A percentile compares a stretch with the other conserved stretches of the same genome.
phyloP scores from a whole-genome alignment of 805 yeast genomes.

The Yarrowia porcina region DNA sequence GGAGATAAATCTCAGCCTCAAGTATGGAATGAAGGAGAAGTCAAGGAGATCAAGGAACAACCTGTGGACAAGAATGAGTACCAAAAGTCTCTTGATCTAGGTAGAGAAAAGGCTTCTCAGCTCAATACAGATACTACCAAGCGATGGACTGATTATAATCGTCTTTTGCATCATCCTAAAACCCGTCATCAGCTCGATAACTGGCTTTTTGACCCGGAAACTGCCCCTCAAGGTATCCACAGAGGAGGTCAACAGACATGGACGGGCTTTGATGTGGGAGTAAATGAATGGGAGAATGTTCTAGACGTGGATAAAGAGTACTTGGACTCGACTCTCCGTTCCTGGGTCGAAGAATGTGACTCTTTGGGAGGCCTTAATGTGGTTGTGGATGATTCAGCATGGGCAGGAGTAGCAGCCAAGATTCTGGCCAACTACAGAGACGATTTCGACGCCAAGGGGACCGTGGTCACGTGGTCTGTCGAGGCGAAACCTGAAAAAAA shows the following conservation, averaged over 20 bases:
- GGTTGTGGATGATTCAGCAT: constrained; percentile 70
- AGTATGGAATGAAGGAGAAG: constrained; percentile 28
- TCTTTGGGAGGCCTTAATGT: constrained; percentile 66
- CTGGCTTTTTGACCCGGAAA: constrained; percentile 54
- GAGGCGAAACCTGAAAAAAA: constrained; percentile 32
- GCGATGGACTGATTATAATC: constrained; percentile 80
- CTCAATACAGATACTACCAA: constrained; percentile 45
- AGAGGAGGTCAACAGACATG: constrained; percentile 37
- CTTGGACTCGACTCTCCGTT: constrained; percentile 59
- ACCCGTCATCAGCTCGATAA: constrained; percentile 52
- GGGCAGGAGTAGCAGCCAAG: constrained; percentile 73
- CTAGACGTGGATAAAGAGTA: constrained; percentile 43
- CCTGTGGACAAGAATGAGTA: constrained; percentile 52
- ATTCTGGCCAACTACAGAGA: constrained; percentile 59
- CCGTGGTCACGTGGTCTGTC: constrained; percentile 49
- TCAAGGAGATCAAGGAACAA: constrained; percentile 37
- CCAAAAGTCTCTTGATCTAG: constrained; percentile 60
- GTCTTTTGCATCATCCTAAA: constrained; percentile 62
- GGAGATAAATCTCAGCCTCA: constrained; percentile 17
- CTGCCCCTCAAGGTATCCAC: constrained; percentile 37
- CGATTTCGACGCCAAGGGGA: constrained; percentile 57
- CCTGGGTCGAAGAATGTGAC: constrained; percentile 72
- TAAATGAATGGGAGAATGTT: constrained; percentile 50
- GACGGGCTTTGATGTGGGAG: constrained; percentile 49
- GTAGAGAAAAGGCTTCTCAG: constrained; percentile 31